Evolutionary conservation across 352 stramenopile genomes (phyloP).

Genomic region (Phytopythium boreale): DNA sequence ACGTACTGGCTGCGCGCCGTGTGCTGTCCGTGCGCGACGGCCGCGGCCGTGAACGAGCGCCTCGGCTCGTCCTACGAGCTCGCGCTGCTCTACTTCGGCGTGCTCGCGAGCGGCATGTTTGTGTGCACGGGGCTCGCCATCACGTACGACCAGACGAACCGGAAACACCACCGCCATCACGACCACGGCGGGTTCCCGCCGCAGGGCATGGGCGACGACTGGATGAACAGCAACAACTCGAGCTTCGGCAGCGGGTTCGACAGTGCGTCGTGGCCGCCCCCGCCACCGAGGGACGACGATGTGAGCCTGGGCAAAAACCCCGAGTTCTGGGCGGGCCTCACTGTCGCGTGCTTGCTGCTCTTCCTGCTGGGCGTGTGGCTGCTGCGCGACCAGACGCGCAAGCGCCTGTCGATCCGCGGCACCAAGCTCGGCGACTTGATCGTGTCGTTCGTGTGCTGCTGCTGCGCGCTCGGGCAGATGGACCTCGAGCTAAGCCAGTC

Average conservation of each 20-base stretch:
- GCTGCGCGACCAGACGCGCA: conserved; percentile 37
- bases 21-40: conserved; percentile 41
- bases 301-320: conserved; percentile 1
- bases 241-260: not conserved
- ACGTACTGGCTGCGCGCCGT: conserved; percentile 35
- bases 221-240: not conserved
- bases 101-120: conserved; percentile 30
- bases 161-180: not conserved
- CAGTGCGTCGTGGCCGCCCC: not conserved
- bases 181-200: not conserved
- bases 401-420: conserved; percentile 38
- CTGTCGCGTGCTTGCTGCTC: conserved; percentile 11
- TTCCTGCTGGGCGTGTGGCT: conserved; percentile 41
- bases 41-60: conserved; percentile 31
- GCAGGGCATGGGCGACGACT: not conserved
- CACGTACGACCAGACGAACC: conserved; percentile 10
- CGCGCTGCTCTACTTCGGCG: conserved; percentile 42
- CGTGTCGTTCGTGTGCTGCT: conserved; percentile 40
- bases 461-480: conserved; percentile 53
- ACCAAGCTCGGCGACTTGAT: conserved; percentile 29
- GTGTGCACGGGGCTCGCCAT: conserved; percentile 31
- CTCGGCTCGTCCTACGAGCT: conserved; percentile 35
- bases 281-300: not conserved
- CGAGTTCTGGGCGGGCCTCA: not conserved
- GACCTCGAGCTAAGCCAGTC: conserved; percentile 30